These are phyloP conservation scores for Suillus spraguei DNA, from an alignment of 768 basidiomycete genomes.

Conservation along the genomic window DNA sequence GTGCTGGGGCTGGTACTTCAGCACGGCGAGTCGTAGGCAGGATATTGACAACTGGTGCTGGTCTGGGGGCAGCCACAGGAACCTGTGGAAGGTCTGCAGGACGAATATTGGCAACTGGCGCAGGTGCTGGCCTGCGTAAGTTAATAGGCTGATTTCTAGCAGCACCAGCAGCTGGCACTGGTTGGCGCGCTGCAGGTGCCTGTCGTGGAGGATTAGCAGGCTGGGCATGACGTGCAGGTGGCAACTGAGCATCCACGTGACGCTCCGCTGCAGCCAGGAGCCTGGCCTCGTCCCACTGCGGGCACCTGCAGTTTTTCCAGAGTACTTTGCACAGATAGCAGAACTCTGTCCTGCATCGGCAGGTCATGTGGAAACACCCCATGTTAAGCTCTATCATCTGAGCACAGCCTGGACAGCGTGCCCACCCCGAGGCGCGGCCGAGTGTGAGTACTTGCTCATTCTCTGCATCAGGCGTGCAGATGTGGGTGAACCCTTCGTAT, in stretches of 20 bases:
- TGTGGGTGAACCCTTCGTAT: conserved; percentile 27
- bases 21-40: not conserved
- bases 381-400: conserved; percentile 39
- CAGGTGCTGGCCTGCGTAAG: not conserved
- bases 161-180: conserved; percentile 5
- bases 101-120: not conserved
- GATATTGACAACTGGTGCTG: not conserved
- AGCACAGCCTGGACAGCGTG: conserved; percentile 42
- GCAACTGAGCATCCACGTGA: conserved; percentile 43
- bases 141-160: not conserved
- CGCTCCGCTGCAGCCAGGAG: conserved; percentile 43
- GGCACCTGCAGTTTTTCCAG: conserved; percentile 69
- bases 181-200: conserved; percentile 3
- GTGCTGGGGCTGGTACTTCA: not conserved
- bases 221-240: conserved; percentile 34
- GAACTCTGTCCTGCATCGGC: conserved; percentile 40
- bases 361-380: conserved; percentile 46
- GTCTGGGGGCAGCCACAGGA: conserved; percentile 8
- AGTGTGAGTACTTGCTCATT: conserved; percentile 32
- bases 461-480: conserved; percentile 27
- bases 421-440: conserved; percentile 33
- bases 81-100: conserved; percentile 5
- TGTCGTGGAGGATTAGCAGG: conserved; percentile 30
- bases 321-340: conserved; percentile 50
- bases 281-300: conserved; percentile 63